Percentiles rank a stretch among this genome's conserved stretches.
These are phyloP conservation scores for Halteria grandinella DNA, from an alignment of 73 alveolate genomes.

Conservation along the genomic window DNA sequence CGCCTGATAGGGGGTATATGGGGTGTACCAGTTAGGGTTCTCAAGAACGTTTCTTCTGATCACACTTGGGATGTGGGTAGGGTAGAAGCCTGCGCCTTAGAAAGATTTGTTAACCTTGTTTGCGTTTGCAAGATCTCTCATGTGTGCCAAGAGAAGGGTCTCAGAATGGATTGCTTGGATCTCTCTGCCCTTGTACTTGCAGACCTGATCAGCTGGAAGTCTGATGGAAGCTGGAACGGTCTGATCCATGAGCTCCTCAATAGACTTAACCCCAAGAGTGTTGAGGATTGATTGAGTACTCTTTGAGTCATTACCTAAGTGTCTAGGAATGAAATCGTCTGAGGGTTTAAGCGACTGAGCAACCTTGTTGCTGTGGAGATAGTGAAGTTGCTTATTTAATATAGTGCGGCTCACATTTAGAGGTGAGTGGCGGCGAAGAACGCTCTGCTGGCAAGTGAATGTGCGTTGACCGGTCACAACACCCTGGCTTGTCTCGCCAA, in stretches of 20 bases:
- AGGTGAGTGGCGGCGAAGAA: too few relatives aligned
- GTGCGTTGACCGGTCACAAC: too few relatives aligned
- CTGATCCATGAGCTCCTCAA: conserved; percentile 70
- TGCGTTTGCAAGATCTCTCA: conserved; percentile 66
- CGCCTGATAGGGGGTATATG: conserved; percentile 98
- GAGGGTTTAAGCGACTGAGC: conserved; percentile 17
- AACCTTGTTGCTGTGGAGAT: background rate
- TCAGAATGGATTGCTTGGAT: conserved; percentile 69
- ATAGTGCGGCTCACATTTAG: background rate
- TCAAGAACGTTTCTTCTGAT: conserved; percentile 84
- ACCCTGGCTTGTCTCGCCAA: too few relatives aligned
- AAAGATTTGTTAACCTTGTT: conserved; percentile 76
- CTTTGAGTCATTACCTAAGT: conserved; percentile 38
- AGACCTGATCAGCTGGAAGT: conserved; percentile 45
- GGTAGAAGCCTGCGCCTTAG: conserved; percentile 76
- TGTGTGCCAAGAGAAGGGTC: conserved; percentile 60
- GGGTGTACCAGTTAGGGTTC: conserved; percentile 96
- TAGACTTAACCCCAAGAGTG: conserved; percentile 53
- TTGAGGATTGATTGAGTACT: conserved; percentile 65
- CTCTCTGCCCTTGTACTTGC: conserved; percentile 51
- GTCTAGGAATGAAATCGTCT: conserved; percentile 41
- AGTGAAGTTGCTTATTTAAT: background rate
- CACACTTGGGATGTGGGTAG: conserved; percentile 43
- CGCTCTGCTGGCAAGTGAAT: too few relatives aligned
- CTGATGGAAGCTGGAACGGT: conserved; percentile 70